Conservation (phyloP, 257 asterid genomes). For the Coffea canephora region DNA sequence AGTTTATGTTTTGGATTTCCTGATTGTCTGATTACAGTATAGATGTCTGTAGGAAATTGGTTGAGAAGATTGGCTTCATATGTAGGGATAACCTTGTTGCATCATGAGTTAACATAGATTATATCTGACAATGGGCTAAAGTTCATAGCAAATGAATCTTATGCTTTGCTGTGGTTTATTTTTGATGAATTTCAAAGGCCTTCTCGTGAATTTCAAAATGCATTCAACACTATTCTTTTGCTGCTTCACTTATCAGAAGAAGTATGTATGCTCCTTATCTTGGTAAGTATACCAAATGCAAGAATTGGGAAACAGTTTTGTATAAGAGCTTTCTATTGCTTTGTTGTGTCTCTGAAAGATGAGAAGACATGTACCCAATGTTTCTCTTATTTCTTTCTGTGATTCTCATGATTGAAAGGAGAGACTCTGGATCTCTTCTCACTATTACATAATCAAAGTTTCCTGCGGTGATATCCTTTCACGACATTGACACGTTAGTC, state of each 20-base stretch:
- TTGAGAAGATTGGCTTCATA: neutral
- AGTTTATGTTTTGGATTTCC: neutral
- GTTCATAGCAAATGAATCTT: neutral
- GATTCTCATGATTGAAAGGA: neutral
- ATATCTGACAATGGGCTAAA: neutral
- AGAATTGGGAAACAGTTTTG: neutral
- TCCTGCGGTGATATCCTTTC: neutral
- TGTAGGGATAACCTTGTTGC: neutral
- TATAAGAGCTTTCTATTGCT: neutral
- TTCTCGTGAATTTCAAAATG: neutral
- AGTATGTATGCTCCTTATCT: neutral
- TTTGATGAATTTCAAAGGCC: neutral
- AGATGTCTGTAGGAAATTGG: neutral
- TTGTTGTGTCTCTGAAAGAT: neutral
- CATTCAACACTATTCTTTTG: neutral
- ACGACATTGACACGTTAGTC: neutral
- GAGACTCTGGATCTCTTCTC: neutral
- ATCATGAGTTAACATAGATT: neutral
- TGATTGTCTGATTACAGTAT: neutral
- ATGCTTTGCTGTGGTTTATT: neutral
- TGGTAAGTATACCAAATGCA: neutral
- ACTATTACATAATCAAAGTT: neutral
- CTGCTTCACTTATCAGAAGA: neutral
- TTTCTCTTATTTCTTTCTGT: neutral
- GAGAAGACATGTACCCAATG: neutral